These are phyloP conservation scores for Myxozyma neotropica DNA, from an alignment of 805 yeast species.

Conservation along the genomic window DNA sequence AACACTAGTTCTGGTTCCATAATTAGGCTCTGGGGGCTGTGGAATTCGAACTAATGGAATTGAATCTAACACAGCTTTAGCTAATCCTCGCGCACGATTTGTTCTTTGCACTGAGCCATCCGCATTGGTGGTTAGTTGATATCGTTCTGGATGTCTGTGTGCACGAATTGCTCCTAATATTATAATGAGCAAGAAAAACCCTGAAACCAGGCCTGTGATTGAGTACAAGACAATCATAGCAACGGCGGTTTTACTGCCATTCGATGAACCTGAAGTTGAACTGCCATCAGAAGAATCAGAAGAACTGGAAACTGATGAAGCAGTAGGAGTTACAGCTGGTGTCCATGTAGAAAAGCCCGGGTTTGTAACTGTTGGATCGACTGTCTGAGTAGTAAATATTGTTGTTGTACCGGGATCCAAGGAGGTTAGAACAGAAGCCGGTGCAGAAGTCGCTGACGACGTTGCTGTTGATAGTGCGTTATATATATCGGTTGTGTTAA, in stretches of 20 bases:
- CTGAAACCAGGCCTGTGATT: conserved; percentile 40
- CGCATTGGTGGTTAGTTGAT: conserved; percentile 27
- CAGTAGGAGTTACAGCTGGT: neutral
- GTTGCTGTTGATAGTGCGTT: conserved; percentile 7
- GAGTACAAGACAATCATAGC: conserved; percentile 42
- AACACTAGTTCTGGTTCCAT: neutral
- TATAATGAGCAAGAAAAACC: conserved; percentile 39
- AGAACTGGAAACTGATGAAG: neutral
- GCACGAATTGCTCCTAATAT: conserved; percentile 43
- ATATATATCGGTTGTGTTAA: conserved; percentile 18
- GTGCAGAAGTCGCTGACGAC: neutral
- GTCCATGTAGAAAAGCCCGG: conserved; percentile 19
- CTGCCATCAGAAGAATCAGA: neutral
- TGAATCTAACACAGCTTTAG: conserved; percentile 44
- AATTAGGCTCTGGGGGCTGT: conserved; percentile 3
- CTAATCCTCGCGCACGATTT: conserved; percentile 42
- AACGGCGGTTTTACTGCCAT: conserved; percentile 32
- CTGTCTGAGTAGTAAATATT: conserved; percentile 11
- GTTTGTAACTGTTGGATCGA: conserved; percentile 5
- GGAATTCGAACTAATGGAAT: conserved; percentile 41
- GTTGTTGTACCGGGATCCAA: conserved; percentile 8
- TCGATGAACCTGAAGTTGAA: neutral
- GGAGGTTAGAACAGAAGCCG: neutral
- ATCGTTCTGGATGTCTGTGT: conserved; percentile 44
- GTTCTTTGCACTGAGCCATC: conserved; percentile 32